Conservation (phyloP, 1,139 yeast genomes). For the Lipomyces yarrowii region DNA sequence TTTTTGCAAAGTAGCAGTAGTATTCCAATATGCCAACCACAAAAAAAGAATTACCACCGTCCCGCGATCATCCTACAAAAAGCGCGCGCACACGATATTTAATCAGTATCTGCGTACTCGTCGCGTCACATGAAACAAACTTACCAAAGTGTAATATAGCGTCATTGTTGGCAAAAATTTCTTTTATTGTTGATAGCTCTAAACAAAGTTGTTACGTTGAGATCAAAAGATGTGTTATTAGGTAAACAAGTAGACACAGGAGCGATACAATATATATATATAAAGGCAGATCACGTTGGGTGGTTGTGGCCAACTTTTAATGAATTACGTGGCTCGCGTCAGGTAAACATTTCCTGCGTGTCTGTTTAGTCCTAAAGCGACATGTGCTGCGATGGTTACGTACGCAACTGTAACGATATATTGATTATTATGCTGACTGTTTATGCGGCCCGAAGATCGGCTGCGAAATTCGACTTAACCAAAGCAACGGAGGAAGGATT, state of each 20-base stretch:
- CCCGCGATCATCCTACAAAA: background rate
- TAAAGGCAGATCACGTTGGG: background rate
- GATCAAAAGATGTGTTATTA: background rate
- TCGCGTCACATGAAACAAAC: slow-evolving; percentile 27
- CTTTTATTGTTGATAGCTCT: background rate
- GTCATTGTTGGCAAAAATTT: slow-evolving; percentile 54
- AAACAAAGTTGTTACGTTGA: background rate
- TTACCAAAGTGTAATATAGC: slow-evolving; percentile 65
- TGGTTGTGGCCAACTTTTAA: background rate
- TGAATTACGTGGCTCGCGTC: background rate
- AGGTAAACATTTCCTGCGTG: background rate
- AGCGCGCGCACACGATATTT: background rate
- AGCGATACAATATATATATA: background rate
- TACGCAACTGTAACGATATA: background rate
- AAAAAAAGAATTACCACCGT: background rate
- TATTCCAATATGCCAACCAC: background rate
- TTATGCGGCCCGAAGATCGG: background rate
- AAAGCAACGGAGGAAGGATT: background rate
- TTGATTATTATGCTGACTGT: background rate
- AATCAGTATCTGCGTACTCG: background rate
- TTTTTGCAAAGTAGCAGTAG: background rate
- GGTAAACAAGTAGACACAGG: background rate
- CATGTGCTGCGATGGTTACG: background rate
- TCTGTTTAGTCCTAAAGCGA: background rate
- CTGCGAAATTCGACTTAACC: no score